Conservation (phyloP, 83 land plant species). For the Diphasiastrum complanatum region DNA sequence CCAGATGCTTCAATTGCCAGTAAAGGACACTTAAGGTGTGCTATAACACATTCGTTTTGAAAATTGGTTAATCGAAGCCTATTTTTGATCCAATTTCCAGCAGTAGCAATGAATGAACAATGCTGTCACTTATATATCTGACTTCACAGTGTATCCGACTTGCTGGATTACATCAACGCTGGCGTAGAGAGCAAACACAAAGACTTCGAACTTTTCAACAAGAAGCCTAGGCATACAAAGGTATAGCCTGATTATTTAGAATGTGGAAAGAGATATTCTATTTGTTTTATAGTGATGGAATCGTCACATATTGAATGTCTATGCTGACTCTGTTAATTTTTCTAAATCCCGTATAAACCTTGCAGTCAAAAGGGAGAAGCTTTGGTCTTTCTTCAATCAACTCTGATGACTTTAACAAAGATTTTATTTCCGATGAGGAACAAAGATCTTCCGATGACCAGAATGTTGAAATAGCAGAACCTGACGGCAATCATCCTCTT, state of each 20-base stretch:
- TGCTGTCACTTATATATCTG: neutral
- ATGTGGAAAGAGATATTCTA: neutral
- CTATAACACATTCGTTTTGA: constrained; percentile 12
- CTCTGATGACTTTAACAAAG: neutral
- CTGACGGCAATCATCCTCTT: too few species aligned
- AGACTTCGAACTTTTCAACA: constrained; percentile 36
- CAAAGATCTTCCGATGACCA: neutral
- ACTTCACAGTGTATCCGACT: constrained; percentile 75
- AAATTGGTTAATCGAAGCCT: neutral
- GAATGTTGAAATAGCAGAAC: constrained; percentile 21
- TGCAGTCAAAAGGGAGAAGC: constrained; percentile 21
- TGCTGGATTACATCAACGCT: constrained; percentile 78
- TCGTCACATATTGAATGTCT: neutral
- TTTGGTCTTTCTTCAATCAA: neutral
- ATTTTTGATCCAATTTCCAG: neutral
- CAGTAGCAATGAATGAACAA: too few species aligned
- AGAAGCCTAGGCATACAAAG: constrained; percentile 58
- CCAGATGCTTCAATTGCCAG: constrained; percentile 86
- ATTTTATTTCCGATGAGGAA: constrained; percentile 14
- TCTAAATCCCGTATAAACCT: too few species aligned
- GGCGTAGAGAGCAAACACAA: constrained; percentile 39
- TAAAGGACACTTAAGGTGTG: constrained; percentile 86
- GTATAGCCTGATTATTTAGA: constrained; percentile 26
- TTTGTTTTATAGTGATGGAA: neutral
- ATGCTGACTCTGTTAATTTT: neutral